Evolutionary conservation across 1,284 basidiomycete genomes (phyloP), one percentile per base, ranked within the genome.

Genomic region (Microbotryomycetes sp.): DNA sequence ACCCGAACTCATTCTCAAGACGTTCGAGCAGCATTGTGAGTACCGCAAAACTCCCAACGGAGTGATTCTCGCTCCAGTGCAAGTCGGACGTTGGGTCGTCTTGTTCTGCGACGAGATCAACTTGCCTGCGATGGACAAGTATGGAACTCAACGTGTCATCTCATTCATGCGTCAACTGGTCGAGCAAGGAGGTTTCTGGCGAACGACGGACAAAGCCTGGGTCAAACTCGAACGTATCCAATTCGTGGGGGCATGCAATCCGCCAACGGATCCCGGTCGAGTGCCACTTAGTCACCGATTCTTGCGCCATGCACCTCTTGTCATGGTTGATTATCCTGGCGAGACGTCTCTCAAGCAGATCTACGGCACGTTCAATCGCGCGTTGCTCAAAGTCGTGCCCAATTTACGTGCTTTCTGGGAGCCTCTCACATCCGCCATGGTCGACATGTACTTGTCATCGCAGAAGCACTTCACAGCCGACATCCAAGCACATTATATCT

Each of bases 61-160:
- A 19, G 88, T 96, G 46, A 84, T 97, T 46, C 84, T 99, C 57
- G 86, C 93, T 2, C 96, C 96, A 6, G 80, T 87, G 1, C 93
- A 97, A 75, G 93, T 97, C 65, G 94, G 96, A 14, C 86, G 92
- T 48, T 98, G 96, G 94, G 82, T 99, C 56, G 94, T 98, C 32
- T 86, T 99, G 19, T 99, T 99, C 80, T 99, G 96, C 76, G 96
- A 99, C 76, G 96, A 99, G 77, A 98, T 99, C 81, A 99, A 99
- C 74, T 79, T 99, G 22, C 96, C 97, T 1, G 91, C 96, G 3
- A 84, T 87, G 3, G 96, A 99, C 80, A 96, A 94, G 78, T 99
- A 99, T 73, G 96, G 96, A 12, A 99, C 96, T 4, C 97, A 99
- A 75, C 84, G 91, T 23, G 96, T 98, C 70, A 98, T 99, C 71